Conservation (phyloP, 495 filamentous ascomycete genomes). For the Penicillium coffeae region DNA sequence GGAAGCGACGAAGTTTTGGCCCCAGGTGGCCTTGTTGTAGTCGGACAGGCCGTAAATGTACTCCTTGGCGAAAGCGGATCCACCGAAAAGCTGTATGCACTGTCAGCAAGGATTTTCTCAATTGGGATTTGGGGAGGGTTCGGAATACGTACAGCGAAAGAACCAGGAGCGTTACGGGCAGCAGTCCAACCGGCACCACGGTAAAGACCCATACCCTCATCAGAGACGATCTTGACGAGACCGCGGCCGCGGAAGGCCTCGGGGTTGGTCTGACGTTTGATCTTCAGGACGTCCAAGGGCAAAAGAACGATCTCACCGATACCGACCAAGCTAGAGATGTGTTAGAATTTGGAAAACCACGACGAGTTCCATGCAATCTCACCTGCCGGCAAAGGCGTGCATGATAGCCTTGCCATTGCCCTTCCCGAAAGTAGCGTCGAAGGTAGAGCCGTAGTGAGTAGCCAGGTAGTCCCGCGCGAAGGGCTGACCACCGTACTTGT, state of each 20-base stretch:
- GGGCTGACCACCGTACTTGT: slow-evolving; percentile 98
- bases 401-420: slow-evolving; percentile 97
- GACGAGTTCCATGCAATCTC: slow-evolving; percentile 8
- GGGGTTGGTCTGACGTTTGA: slow-evolving; percentile 99
- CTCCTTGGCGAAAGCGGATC: slow-evolving; percentile 96
- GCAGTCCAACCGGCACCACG: slow-evolving; percentile 97
- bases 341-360: not conserved
- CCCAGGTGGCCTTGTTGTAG: slow-evolving; percentile 94
- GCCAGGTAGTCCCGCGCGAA: slow-evolving; percentile 88
- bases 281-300: slow-evolving; percentile 96
- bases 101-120: slow-evolving; percentile 12
- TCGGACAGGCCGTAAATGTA: slow-evolving; percentile 82
- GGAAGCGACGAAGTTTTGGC: slow-evolving; percentile 96
- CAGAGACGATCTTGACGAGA: slow-evolving; percentile 78
- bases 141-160: slow-evolving; percentile 76
- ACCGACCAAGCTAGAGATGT: slow-evolving; percentile 70
- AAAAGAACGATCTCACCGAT: slow-evolving; percentile 96
- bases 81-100: slow-evolving; percentile 81
- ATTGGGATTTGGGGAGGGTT: not conserved
- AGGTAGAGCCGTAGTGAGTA: slow-evolving; percentile 72
- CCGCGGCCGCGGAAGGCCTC: slow-evolving; percentile 95
- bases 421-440: slow-evolving; percentile 88
- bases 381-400: slow-evolving; percentile 95
- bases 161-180: slow-evolving; percentile 92
- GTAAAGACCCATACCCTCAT: slow-evolving; percentile 96